These are phyloP conservation scores for Tulasnella sp. DNA, from an alignment of 768 basidiomycete genomes.

Conservation along the genomic window DNA sequence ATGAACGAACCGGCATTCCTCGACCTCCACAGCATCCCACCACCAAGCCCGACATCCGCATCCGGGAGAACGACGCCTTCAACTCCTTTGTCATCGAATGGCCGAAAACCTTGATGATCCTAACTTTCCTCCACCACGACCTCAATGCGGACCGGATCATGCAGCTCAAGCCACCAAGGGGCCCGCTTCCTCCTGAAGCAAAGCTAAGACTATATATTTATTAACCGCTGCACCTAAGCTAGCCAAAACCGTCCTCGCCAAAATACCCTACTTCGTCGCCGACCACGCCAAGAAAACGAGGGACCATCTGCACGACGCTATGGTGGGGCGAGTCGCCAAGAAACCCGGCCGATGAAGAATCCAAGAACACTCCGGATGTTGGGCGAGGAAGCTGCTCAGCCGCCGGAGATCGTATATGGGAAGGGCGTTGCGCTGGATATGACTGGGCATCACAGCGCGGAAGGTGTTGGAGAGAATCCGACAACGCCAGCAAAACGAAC, in stretches of 20 bases:
- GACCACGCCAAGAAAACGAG: not conserved
- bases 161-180: not conserved
- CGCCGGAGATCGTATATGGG: constrained; percentile 15
- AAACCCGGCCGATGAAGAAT: not conserved
- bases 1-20: constrained; percentile 25
- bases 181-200: not conserved
- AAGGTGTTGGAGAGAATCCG: not conserved
- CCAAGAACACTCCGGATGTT: not conserved
- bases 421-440: constrained; percentile 25
- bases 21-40: constrained; percentile 10
- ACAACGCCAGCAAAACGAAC: not conserved
- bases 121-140: not conserved
- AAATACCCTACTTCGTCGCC: not conserved
- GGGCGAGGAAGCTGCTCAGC: constrained; percentile 12
- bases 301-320: not conserved
- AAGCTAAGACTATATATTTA: not conserved
- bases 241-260: constrained; percentile 7
- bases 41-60: not conserved
- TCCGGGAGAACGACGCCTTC: not conserved
- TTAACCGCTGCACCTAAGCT: constrained; percentile 2
- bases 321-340: not conserved
- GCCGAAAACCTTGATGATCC: not conserved
- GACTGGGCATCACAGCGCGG: constrained; percentile 15
- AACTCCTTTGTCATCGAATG: not conserved
- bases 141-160: not conserved